phyloP scores from a whole-genome alignment of 108 stramenopile species.

The Pseudonitzschia multiseries region DNA sequence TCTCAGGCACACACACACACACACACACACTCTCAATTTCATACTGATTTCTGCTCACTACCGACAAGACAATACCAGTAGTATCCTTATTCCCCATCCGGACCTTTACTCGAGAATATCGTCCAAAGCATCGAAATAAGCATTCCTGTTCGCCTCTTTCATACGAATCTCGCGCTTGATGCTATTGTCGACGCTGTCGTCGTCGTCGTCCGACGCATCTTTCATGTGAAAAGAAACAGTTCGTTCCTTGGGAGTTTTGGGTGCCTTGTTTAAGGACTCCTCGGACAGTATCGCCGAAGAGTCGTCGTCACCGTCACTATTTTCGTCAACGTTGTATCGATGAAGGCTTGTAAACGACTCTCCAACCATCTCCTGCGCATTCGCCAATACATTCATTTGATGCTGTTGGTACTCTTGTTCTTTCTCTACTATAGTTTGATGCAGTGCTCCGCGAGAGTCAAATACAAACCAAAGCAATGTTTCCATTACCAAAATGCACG shows the following conservation, averaged over 20 bases:
- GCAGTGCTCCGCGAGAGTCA: constrained; percentile 60
- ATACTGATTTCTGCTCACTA: too few species aligned
- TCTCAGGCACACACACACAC: too few species aligned
- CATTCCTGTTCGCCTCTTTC: constrained; percentile 17
- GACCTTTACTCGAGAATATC: constrained; percentile 35
- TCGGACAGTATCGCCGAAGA: too few species aligned
- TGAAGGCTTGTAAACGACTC: background rate
- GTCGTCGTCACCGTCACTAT: background rate
- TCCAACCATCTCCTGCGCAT: background rate
- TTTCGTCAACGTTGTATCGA: background rate
- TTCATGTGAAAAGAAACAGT: background rate
- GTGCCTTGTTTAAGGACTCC: background rate
- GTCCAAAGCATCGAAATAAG: constrained; percentile 29
- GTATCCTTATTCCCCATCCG: too few species aligned
- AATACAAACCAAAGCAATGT: constrained; percentile 63
- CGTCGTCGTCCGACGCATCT: constrained; percentile 8
- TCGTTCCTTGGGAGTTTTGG: background rate
- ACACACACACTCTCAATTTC: too few species aligned
- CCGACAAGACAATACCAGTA: too few species aligned
- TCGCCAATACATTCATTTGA: constrained; percentile 45
- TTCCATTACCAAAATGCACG: constrained; percentile 55
- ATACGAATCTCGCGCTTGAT: constrained; percentile 17
- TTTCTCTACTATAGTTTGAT: constrained; percentile 39
- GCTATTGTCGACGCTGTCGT: constrained; percentile 11
- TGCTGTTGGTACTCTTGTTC: constrained; percentile 46